Conservation (phyloP, 2,329 filamentous ascomycete genomes). For the Claviceps pusilla region DNA sequence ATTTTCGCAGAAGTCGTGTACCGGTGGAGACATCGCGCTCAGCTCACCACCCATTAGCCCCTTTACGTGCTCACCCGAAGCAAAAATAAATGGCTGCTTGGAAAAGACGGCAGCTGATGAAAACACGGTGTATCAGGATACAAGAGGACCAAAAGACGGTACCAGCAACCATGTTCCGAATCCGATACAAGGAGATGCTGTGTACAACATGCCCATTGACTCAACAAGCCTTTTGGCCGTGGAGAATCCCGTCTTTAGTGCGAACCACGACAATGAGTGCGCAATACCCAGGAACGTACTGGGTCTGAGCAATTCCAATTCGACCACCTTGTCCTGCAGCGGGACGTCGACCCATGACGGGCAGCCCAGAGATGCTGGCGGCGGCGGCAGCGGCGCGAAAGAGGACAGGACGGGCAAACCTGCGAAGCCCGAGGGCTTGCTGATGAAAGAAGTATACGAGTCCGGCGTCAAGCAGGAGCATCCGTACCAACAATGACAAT, state of each 20-base stretch:
- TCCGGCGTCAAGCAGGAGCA: not conserved
- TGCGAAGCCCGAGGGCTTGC: conserved; percentile 16
- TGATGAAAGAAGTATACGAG: conserved; percentile 20
- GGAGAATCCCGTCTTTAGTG: conserved; percentile 14
- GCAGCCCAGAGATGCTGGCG: conserved; percentile 7
- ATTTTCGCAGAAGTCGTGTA: not conserved
- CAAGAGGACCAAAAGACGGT: conserved; percentile 1
- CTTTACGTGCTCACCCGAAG: conserved; percentile 9
- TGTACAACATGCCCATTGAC: conserved; percentile 19
- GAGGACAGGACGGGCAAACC: conserved; percentile 1
- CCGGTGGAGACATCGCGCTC: not conserved
- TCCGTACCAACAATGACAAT: not conserved
- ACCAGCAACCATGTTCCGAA: conserved; percentile 9
- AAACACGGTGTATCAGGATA: not conserved
- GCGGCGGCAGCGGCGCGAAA: not conserved
- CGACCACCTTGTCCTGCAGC: conserved; percentile 8
- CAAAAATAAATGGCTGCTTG: conserved; percentile 1
- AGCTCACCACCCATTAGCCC: conserved; percentile 1
- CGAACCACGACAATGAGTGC: conserved; percentile 3
- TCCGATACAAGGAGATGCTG: conserved; percentile 18
- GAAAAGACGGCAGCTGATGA: conserved; percentile 2
- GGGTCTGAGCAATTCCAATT: not conserved
- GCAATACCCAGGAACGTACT: not conserved
- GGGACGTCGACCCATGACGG: conserved; percentile 19
- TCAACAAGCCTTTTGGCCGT: conserved; percentile 11